A percentile compares a stretch with the other conserved stretches of the same genome.
phyloP scores from a whole-genome alignment of 768 basidiomycete genomes.

The Ramaria sp. region DNA sequence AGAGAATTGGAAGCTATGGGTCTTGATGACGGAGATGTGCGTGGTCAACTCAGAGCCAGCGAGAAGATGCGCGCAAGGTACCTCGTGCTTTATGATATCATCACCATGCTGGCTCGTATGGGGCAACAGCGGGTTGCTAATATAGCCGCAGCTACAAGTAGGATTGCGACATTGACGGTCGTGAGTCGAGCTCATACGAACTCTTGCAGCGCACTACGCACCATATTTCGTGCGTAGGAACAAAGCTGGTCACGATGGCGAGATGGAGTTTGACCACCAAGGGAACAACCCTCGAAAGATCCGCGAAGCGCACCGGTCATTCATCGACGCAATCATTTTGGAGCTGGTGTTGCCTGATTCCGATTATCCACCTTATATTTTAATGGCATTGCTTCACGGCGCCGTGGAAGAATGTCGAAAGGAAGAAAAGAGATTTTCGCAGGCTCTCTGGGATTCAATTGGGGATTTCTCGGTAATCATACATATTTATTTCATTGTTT shows the following conservation, averaged over 20 bases:
- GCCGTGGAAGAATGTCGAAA: slow-evolving; percentile 63
- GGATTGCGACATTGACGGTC: slow-evolving; percentile 15
- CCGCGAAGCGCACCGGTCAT: slow-evolving; percentile 52
- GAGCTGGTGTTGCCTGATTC: slow-evolving; percentile 71
- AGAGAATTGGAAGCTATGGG: slow-evolving; percentile 44
- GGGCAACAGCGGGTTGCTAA: slow-evolving; percentile 57
- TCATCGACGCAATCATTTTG: slow-evolving; percentile 74
- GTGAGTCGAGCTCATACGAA: neutral
- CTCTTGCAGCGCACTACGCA: slow-evolving; percentile 51
- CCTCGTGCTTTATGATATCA: slow-evolving; percentile 53
- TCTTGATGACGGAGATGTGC: slow-evolving; percentile 41
- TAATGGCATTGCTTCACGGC: slow-evolving; percentile 60
- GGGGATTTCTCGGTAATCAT: slow-evolving; percentile 64
- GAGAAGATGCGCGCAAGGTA: slow-evolving; percentile 43
- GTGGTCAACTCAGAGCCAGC: slow-evolving; percentile 42
- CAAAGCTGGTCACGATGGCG: slow-evolving; percentile 42
- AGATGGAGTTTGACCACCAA: slow-evolving; percentile 56
- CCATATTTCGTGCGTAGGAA: slow-evolving; percentile 37
- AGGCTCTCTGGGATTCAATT: slow-evolving; percentile 69
- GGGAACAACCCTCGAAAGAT: slow-evolving; percentile 25
- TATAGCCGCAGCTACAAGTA: slow-evolving; percentile 62
- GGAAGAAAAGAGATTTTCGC: slow-evolving; percentile 68
- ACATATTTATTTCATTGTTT: neutral
- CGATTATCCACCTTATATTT: slow-evolving; percentile 51
- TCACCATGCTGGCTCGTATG: slow-evolving; percentile 46